These are phyloP conservation scores for Ballota nigra DNA, from an alignment of 257 asterid genomes.

Conservation along the genomic window DNA sequence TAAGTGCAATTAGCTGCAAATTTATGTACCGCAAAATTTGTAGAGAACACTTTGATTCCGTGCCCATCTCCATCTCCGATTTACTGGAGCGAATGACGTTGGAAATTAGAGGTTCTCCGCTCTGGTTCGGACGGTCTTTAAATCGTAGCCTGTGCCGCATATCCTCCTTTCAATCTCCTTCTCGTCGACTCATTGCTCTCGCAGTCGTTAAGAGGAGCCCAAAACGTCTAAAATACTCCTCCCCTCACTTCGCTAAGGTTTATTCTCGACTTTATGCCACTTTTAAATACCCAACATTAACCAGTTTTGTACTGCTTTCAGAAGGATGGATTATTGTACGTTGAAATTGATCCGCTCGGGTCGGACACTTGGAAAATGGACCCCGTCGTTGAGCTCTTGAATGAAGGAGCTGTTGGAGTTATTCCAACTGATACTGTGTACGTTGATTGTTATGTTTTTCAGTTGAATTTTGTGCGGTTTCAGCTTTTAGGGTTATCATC, in stretches of 20 bases:
- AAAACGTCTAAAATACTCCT: constrained; percentile 80
- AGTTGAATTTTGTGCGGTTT: neutral
- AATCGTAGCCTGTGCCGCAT: constrained; percentile 28
- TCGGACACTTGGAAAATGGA: constrained; percentile 87
- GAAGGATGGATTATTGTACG: constrained; percentile 59
- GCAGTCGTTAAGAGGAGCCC: constrained; percentile 79
- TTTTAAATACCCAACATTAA: neutral
- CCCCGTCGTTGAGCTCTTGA: constrained; percentile 70
- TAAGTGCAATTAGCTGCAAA: too few species aligned
- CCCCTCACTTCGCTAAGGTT: constrained; percentile 84
- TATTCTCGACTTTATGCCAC: neutral
- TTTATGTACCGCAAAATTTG: neutral
- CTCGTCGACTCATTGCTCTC: constrained; percentile 37
- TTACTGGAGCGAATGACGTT: constrained; percentile 43
- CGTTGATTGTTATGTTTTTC: constrained; percentile 9
- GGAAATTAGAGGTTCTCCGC: constrained; percentile 34
- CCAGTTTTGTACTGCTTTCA: constrained; percentile 26
- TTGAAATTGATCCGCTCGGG: constrained; percentile 80
- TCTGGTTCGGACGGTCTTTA: constrained; percentile 39
- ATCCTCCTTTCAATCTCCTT: constrained; percentile 27
- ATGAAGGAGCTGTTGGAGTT: constrained; percentile 93
- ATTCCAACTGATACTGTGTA: constrained; percentile 96
- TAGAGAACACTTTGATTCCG: neutral
- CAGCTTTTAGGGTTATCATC: neutral
- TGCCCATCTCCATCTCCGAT: neutral